Conservation (phyloP, 176 grass and related monocot species). For the Phoenix roebelenii region DNA sequence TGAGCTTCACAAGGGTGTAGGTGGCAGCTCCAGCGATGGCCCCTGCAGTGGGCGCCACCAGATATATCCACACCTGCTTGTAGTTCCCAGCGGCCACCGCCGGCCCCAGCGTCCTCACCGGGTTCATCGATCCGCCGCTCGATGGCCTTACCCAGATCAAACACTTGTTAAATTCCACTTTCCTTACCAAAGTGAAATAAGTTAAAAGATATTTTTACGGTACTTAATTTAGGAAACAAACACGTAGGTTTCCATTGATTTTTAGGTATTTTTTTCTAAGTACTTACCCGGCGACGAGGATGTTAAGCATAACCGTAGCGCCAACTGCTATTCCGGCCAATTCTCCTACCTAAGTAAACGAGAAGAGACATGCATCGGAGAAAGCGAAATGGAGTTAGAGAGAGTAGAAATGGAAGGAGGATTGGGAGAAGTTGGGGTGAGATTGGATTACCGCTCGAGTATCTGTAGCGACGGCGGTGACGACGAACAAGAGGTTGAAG, state of each 20-base stretch:
- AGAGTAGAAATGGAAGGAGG: too few species aligned
- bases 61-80: slow-evolving; percentile 90
- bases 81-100: slow-evolving; percentile 91
- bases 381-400: too few species aligned
- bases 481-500: slow-evolving; percentile 95
- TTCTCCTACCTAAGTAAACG: slow-evolving; percentile 50
- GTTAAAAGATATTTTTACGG: too few species aligned
- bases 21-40: slow-evolving; percentile 53
- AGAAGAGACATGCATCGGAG: neutral
- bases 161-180: neutral
- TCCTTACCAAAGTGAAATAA: too few species aligned
- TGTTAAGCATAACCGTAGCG: slow-evolving; percentile 80
- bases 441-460: slow-evolving; percentile 43
- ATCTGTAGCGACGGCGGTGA: slow-evolving; percentile 95
- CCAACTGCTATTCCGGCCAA: slow-evolving; percentile 82
- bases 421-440: too few species aligned
- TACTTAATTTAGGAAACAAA: too few species aligned
- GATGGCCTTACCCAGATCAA: slow-evolving; percentile 43
- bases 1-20: slow-evolving; percentile 80
- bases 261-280: neutral
- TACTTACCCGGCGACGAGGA: slow-evolving; percentile 70
- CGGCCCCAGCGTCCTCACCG: slow-evolving; percentile 84
- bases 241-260: too few species aligned
- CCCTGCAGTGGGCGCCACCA: slow-evolving; percentile 71
- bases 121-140: slow-evolving; percentile 93